Evolutionary conservation across 805 yeast genomes (phyloP), one percentile per base, ranked within the genome.

Genomic region (Cyberlindnera saturnus): DNA sequence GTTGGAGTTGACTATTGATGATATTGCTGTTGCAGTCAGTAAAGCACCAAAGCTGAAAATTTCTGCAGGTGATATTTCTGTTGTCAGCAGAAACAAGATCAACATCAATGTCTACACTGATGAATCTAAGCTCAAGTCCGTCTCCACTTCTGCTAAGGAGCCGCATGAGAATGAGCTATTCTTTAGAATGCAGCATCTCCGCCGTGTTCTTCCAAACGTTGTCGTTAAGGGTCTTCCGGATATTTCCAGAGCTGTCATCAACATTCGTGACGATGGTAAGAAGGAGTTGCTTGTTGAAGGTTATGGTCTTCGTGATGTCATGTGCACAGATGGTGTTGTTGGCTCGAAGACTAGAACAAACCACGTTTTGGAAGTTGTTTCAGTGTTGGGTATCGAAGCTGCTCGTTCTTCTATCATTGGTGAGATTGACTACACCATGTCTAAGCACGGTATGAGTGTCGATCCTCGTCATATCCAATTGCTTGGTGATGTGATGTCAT

Each of bases 391-490:
- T 58, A 95, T 93, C 51, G 99, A 93, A 64, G 99, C 99, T 2
- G 99, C 99, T 1, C 77, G 99, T 63, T 70, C 88, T 0, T 83
- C 96, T 54, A 93, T 93, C 62, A 85, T 93, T 61, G 81, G 81
- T 50, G 99, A 93, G 70, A 93, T 93, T 64, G 96, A 86, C 61
- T 89, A 89, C 61, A 93, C 99, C 43, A 93, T 93, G 99, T 82
- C 96, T 61, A 88, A 89, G 66, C 99, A 93, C 72, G 99, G 99
- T 67, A 93, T 93, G 99, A 87, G 96, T 63, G 97, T 93, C 39
- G 99, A 93, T 73, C 99, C 98, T 48, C 96, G 99, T 73, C 99
- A 93, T 65, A 90, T 95, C 63, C 98, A 93, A 69, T 71, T 93
- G 38, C 70, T 93, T 50, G 99, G 99, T 51, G 99, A 93, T 65